Conservation (phyloP, 2,329 filamentous ascomycete species). For the Nemania sp. region DNA sequence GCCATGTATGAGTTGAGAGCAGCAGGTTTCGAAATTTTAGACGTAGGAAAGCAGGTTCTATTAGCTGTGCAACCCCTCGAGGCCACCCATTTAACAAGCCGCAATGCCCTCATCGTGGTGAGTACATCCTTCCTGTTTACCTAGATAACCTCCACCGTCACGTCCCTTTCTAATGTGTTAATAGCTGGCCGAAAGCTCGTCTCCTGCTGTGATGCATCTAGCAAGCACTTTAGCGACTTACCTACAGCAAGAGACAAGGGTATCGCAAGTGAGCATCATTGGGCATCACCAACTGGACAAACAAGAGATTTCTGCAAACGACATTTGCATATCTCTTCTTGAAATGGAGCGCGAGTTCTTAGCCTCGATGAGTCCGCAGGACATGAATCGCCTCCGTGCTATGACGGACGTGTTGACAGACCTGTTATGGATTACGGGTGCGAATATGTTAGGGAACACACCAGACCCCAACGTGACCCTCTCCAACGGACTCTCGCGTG, state of each 20-base stretch:
- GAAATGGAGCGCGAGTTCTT: conserved; percentile 18
- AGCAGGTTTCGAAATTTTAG: background rate
- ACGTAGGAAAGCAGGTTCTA: background rate
- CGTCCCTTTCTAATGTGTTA: too few relatives aligned
- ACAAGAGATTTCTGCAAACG: too few relatives aligned
- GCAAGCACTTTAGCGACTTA: background rate
- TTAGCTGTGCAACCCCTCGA: background rate
- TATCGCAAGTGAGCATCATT: background rate
- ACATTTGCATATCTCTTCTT: conserved; percentile 13
- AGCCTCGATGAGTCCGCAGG: background rate
- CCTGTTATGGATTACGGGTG: conserved; percentile 25
- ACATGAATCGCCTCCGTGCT: conserved; percentile 3
- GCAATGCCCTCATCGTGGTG: background rate
- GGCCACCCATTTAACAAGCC: background rate
- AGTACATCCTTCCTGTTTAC: too few relatives aligned
- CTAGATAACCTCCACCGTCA: too few relatives aligned
- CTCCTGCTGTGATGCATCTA: too few relatives aligned
- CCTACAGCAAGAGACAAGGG: background rate
- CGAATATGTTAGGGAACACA: conserved; percentile 12
- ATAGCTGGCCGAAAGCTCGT: too few relatives aligned
- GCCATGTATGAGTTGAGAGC: background rate
- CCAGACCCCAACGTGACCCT: conserved; percentile 24
- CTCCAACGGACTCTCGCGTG: conserved; percentile 22
- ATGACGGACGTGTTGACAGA: conserved; percentile 4
- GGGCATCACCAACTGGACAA: background rate